Base-by-base conservation (phyloP, 1,139 yeast species). In the Zygoascus hellenicus region DNA sequence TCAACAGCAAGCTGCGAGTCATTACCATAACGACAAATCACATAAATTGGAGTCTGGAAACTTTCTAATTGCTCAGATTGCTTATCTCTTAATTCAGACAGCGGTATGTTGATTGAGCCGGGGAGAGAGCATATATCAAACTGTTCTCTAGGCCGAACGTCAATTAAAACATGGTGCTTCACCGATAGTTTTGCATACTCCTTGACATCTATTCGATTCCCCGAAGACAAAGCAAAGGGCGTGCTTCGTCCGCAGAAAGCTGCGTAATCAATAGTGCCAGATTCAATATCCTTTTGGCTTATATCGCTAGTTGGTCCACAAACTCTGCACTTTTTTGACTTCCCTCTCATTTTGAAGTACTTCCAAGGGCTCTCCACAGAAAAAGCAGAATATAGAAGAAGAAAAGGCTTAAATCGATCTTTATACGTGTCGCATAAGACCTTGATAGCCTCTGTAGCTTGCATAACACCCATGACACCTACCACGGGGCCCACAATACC, bases 401-500 rank as follows among this genome's bases (percentile, higher is more conserved):
- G 68, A 56, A 82, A 83, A 0, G 97, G 96, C 41, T 69, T 67
- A 63, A 84, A 87, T 38, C 30, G 30, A n/a, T 43, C 48, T n/a
- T 44, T 43, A 60, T 87, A 86, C 43, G 66, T 70, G 0, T 75
- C 83, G 1, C 84, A 74, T 4, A 88, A 58, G 1, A 90, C 70
- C 60, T 92, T 90, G 42, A 94, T 75, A 0, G 96, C 74, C 59
- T 94, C 98, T 30, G 85, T 69, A 0, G 96, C 95, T 84, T 94
- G 94, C 70, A 86, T 74, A 0, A 81, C 73, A 3, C 99, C 99
- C 62, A 92, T 79, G 1, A 89, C 60, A 0, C 98, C 99, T 43
- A 94, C 95, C 5, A 92, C 94, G 0, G 98, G 96, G 0, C 98
- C 98, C 17, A 94, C 66, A 1, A 94, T 95, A 2, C 99, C 99